These are phyloP conservation scores for Clarireedia paspali DNA, from an alignment of 2,329 filamentous ascomycete genomes.

Conservation along the genomic window DNA sequence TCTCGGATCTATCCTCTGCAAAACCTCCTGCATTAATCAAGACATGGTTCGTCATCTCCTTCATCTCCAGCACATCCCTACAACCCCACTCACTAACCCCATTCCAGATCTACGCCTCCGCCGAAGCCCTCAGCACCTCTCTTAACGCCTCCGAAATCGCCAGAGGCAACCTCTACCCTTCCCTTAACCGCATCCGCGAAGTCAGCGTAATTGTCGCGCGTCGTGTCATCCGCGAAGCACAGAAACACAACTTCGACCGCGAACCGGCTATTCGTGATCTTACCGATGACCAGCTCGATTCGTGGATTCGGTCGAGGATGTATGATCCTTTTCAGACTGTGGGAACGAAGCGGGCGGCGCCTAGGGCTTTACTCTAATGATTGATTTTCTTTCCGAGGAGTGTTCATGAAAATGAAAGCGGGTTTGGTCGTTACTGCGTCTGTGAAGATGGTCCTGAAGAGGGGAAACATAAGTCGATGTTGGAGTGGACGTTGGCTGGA, in stretches of 20 bases:
- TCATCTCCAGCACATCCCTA: not conserved
- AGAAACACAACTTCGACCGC: slow-evolving; percentile 59
- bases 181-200: slow-evolving; percentile 63
- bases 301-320: slow-evolving; percentile 70
- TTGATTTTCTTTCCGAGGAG: not conserved
- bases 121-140: slow-evolving; percentile 61
- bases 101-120: slow-evolving; percentile 66
- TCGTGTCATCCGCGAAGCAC: slow-evolving; percentile 63
- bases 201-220: slow-evolving; percentile 73
- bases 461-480: not conserved
- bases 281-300: slow-evolving; percentile 36
- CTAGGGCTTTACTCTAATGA: slow-evolving; percentile 4
- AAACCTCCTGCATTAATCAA: slow-evolving; percentile 48
- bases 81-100: not conserved
- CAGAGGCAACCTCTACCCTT: slow-evolving; percentile 62
- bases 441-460: not conserved
- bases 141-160: slow-evolving; percentile 52
- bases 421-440: not conserved
- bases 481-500: not conserved
- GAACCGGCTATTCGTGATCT: slow-evolving; percentile 52
- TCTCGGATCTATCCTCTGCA: slow-evolving; percentile 66
- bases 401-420: not conserved
- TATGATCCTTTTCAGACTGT: slow-evolving; percentile 47
- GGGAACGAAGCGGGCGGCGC: not conserved
- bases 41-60: slow-evolving; percentile 21